These are phyloP conservation scores for Clonostachys sp. DNA, from an alignment of 2,329 filamentous ascomycete genomes.

Conservation along the genomic window DNA sequence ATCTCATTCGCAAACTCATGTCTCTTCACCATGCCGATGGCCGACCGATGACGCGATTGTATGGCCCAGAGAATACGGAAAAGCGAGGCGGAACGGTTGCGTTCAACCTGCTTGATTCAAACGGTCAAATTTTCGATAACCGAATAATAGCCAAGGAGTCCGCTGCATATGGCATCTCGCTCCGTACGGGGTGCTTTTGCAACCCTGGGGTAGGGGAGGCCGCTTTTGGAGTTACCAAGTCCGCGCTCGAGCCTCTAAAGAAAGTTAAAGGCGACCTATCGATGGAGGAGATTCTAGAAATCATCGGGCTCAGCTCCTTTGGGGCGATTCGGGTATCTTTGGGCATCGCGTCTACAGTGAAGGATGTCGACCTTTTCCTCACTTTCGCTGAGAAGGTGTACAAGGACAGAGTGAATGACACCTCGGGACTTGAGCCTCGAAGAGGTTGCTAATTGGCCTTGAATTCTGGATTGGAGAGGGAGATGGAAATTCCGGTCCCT, in stretches of 20 bases:
- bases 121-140: conserved; percentile 25
- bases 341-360: conserved; percentile 25
- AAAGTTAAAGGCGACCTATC: conserved; percentile 4
- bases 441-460: no score
- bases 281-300: conserved; percentile 11
- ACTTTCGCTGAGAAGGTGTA: conserved; percentile 23
- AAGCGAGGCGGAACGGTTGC: conserved; percentile 27
- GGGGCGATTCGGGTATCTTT: conserved; percentile 32
- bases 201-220: conserved; percentile 32
- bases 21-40: conserved; percentile 23
- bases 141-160: conserved; percentile 26
- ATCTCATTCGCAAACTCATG: conserved; percentile 22
- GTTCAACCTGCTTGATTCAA: conserved; percentile 29
- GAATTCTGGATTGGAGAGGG: no score
- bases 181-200: conserved; percentile 36
- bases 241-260: conserved; percentile 6
- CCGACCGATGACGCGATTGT: conserved; percentile 21
- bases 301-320: conserved; percentile 12
- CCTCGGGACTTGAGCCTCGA: no score
- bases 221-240: conserved; percentile 18
- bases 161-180: conserved; percentile 22
- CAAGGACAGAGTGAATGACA: conserved; percentile 14
- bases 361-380: conserved; percentile 28
- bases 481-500: no score
- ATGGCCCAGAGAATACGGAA: conserved; percentile 22